Base-by-base conservation (phyloP, 1,284 basidiomycete species). In the Leccinum angustisporum region DNA sequence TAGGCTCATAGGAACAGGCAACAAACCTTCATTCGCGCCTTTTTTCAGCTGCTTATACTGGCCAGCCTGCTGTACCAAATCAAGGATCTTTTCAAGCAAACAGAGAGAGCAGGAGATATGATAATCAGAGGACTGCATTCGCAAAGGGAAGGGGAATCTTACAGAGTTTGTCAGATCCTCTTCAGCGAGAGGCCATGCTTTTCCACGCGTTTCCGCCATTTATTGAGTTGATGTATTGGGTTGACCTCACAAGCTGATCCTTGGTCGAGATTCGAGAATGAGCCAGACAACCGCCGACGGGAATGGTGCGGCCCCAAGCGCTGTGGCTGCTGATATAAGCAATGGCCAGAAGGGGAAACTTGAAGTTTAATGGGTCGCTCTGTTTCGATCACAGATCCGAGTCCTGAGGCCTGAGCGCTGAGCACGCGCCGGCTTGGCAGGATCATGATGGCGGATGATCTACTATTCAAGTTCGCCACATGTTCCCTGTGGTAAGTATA, bases 11-110 rank as follows among this genome's bases (percentile, higher is more conserved):
- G 31, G 51, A 46, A 48, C 36, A 43, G 38, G 27, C 18, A 57
- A 66, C 82, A 40, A 56, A 91, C 92, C 91, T 84, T 97, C 95
- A 77, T 97, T 97, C 50, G 95, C 95, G 67, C 97, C 97, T 83
- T 99, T 99, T 83, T 98, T 99, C 59, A 99, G 82, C 79, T 98
- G 95, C 80, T 97, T 96, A 83, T 96, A 97, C 77, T 95, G 91
- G 40, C 86, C 83, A 54, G 93, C 93, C 79, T 95, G 92, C 79
- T 95, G 91, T 40, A 94, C 88, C 62, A 96, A 82, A 70, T 96
- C 94, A 62, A 97, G 83, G 72, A 96, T 94, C 94, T 95, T 71
- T 61, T 25, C 31, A 31, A 40, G 50, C 27, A 58, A 30, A 50
- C 5, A n/a, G n/a, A 59, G 25, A 53, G 38, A 43, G 10, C 2